Conservation (phyloP, 139 green algal species). For the Chlamydomonas eustigma region DNA sequence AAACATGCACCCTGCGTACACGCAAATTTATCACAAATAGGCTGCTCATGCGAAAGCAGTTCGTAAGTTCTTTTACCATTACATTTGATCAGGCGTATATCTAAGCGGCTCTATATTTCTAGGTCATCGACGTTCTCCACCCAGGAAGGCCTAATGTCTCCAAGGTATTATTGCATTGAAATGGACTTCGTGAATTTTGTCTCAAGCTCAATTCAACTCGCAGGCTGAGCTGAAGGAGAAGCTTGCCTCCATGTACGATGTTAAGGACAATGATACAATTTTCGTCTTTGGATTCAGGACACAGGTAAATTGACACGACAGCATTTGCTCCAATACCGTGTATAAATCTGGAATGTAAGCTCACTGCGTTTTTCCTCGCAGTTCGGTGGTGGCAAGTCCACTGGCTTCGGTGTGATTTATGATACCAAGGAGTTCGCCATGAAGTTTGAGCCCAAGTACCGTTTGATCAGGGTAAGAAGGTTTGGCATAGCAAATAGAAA, state of each 20-base stretch:
- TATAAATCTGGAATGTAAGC: background rate
- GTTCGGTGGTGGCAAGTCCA: constrained; percentile 99
- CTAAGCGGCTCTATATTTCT: constrained; percentile 6
- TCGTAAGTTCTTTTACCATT: constrained; percentile 67
- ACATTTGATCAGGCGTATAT: no score
- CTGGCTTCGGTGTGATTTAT: constrained; percentile 99
- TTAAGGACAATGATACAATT: constrained; percentile 80
- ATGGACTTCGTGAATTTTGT: background rate
- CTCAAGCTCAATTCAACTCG: no score
- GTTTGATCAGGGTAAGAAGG: constrained; percentile 81
- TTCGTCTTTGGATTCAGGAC: constrained; percentile 97
- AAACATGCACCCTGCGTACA: constrained; percentile 46
- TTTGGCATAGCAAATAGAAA: no score
- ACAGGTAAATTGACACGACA: constrained; percentile 72
- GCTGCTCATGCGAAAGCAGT: constrained; percentile 87
- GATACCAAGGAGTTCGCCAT: constrained; percentile 88
- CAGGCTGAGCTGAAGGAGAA: constrained; percentile 93
- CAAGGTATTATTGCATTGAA: constrained; percentile 69
- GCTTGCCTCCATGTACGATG: constrained; percentile 93
- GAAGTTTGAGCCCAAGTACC: constrained; percentile 99
- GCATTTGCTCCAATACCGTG: background rate
- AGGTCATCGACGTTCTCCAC: constrained; percentile 98
- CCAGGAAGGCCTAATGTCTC: constrained; percentile 91
- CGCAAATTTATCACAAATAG: constrained; percentile 71
- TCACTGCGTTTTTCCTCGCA: constrained; percentile 24